Base-by-base conservation (phyloP, 1,139 yeast genomes). In the Yueomyces sp. region DNA sequence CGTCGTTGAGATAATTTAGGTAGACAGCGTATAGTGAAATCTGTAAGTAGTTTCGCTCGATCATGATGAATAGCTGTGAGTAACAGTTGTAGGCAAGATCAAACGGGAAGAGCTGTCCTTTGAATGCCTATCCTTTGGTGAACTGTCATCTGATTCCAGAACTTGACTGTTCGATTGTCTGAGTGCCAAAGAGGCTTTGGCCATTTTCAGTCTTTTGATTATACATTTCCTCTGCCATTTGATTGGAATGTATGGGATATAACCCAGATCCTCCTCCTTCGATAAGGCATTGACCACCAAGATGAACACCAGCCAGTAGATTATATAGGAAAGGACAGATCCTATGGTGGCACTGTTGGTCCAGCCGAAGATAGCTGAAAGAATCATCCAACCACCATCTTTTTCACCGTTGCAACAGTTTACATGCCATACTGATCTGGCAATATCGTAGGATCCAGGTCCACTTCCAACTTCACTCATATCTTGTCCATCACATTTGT, bases 281-380 rank as follows among this genome's bases (percentile, higher is more conserved):
- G 75, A 62, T 53, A 75, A 66, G 7, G 66, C 44, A 40, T 73
- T 65, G 42, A 86, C 67, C 60, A 77, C 64, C 0, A 60, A 45
- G 38, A 81, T 76, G 11, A 86, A 75, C 34, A 71, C 62, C 4
- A 75, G 39, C 98, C 98, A 89, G 64, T 84, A 89, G 4, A 68
- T 49, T 50, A 77, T 72, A 63, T 89, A 89, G 42, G 87, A 75
- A 26, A 73, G 62, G n/a, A 89, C 87, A 36, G 95, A 84, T 25
- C 96, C 96, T 58, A 83, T 85, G 2, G 96, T 87, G 19, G 96
- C 97, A 35, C 93, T 77, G 63, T 89, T 89, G 35, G 91, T 84
- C 98, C 98, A 89, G 1, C 97, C 98, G 44, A 91, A 72, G 11
- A 89, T 67, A 4, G 97, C 96, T 53, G 91, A 87, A 60, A 87